Evolutionary conservation across 129 eudicot genomes (phyloP), one percentile per base, ranked within the genome.

Genomic region (Tagetes patula): DNA sequence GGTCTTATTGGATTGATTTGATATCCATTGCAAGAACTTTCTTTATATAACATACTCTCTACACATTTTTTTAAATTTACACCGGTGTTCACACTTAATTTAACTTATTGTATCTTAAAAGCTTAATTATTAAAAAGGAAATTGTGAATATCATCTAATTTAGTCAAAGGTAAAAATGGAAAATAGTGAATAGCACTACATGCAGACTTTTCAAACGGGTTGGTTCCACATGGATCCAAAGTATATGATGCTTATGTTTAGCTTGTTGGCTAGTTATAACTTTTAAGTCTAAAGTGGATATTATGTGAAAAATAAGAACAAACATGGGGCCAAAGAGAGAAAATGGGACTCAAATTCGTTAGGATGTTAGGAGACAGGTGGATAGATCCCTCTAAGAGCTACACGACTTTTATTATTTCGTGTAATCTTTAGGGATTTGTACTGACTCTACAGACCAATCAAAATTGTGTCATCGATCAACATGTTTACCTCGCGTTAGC

Each of bases 291-390:
- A 70, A 70, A 70, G 65, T 58, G 65, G 10, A 10, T 2, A 59
- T 32, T 47, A 59, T 32, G 65, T 59, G 59, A 6, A 42, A 42
- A 6, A 20, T 34, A 39, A 54, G 71, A 65, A 53, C 32, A 46
- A 80, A 70, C 8, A 43, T 73, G 58, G 77, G 59, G n/a, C 73
- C n/a, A 58, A 2, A 32, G 40, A 32, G 39, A 58, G 40, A 55
- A 55, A 55, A 7, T 30, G n/a, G 61, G 63, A 6, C 63, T 82
- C 85, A 64, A 74, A 45, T 48, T 81, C 85, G 88, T 83, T 65
- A 78, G 86, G 82, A 69, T 79, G 82, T 85, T 73, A 61, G 87
- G 87, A 66, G 72, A 80, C 91, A 88, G 80, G 80, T 88, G 69
- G 72, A 70, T 74, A 58, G 85, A 79, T 59, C 39, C n/a, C 41